Evolutionary conservation across 1,284 basidiomycete genomes (phyloP).

Genomic region (Ganoderma sinense): DNA sequence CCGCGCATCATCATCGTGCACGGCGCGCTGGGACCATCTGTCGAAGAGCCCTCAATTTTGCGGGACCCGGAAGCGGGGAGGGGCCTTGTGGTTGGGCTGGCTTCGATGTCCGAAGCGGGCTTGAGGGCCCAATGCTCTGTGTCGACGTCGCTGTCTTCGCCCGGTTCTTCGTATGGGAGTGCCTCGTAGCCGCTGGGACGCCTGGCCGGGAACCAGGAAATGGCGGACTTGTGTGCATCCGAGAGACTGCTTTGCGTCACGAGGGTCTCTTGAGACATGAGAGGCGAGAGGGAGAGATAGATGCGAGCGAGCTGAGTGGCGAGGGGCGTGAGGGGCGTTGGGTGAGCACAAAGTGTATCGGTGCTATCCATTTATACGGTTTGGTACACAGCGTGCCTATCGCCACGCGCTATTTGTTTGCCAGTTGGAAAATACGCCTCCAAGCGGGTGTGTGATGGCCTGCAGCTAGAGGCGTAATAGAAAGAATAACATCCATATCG

Average conservation of each 20-base stretch:
- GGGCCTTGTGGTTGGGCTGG: background rate
- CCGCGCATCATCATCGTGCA: background rate
- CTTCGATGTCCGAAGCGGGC: background rate
- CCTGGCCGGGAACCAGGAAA: background rate
- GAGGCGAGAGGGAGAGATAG: background rate
- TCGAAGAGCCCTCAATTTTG: background rate
- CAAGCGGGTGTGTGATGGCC: background rate
- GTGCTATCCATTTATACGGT: background rate
- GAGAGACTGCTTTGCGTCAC: background rate
- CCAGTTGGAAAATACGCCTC: background rate
- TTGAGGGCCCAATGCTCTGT: background rate
- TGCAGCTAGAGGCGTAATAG: background rate
- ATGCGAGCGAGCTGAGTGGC: background rate
- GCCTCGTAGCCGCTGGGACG: background rate
- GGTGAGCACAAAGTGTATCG: background rate
- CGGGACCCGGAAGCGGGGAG: background rate
- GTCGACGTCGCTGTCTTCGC: background rate
- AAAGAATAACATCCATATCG: background rate
- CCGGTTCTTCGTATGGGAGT: background rate
- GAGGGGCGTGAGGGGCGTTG: background rate
- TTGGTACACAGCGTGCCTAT: background rate
- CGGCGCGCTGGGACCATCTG: background rate
- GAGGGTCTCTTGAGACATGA: background rate
- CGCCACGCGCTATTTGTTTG: background rate
- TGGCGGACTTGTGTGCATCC: background rate